Evolutionary conservation across 2,329 filamentous ascomycete genomes (phyloP), one percentile per base, ranked within the genome.

Genomic region (Exserohilum turcica): DNA sequence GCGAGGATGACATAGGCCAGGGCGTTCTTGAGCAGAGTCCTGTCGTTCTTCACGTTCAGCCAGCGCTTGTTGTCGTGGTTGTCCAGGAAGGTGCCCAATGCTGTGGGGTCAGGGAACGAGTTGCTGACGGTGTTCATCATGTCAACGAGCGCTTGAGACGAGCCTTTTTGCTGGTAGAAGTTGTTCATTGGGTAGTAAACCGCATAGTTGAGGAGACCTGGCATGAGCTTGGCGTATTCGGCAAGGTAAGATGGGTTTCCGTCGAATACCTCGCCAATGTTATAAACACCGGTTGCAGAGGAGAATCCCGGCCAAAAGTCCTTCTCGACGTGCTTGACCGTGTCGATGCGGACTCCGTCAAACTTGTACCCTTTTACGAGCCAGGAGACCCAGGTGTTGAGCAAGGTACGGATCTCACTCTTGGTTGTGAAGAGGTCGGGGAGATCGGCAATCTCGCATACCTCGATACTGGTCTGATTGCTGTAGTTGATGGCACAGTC

Each of bases 151-250:
- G 56, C 64, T 48, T 73, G 66, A 3, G 69, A 53, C 7, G 60
- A 66, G 13, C 66, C 65, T 27, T 53, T 67, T 36, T 73, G 70
- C 38, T 71, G 68, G 57, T 71, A 75, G 42, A 73, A 72, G 29
- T 64, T 66, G 48, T 70, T 75, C 66, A 76, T 70, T 0, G 70
- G 65, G 48, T 76, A 77, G 60, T 76, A 83, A 61, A 76, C 70
- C 0, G 83, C 79, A 59, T 86, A 88, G 73, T 88, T 86, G 55
- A 88, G 72, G 27, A 88, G 70, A 12, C 84, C 84, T n/a, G 78
- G 77, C 75, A 87, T 79, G 48, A 78, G 70, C 42, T 76, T 71
- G 37, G 84, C 78, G 63, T 85, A 87, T 8, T 78, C 79, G 16
- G 78, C 74, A 0, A 83, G 73, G 59, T 83, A 84, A 7, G 69